Base-by-base conservation (phyloP, 192 early-diverging fungal species). In the Coemansia sp. region DNA sequence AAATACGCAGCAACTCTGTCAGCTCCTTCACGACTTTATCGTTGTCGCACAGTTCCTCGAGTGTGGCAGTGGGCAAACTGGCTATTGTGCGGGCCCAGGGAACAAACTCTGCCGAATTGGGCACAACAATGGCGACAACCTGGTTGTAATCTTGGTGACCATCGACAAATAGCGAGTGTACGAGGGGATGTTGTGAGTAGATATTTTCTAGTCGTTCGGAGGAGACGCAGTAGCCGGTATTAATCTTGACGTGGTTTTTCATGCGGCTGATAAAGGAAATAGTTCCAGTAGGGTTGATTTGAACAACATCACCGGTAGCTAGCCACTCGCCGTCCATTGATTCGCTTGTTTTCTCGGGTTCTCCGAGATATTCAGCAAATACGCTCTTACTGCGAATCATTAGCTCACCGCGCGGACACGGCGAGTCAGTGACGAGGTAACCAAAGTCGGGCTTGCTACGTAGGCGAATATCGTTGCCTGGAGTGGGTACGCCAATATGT, bases 81-180 rank as follows among this genome's bases (percentile, higher is more conserved):
- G 49, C 46, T 62, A 68, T 2, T 66, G 21, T 8, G 16, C 70
- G 74, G 2, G 91, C 89, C 93, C 93, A 95, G 1, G 80, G 57
- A 4, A 82, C 57, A 47, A 94, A 86, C 6, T 64, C 59, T 2
- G 87, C 84, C 17, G 76, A 69, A 33, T 93, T 84, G 23, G 97
- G 97, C 2, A 94, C 90, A 16, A 95, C 86, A 40, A 99, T 72
- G 43, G 85, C 94, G 17, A 98, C 92, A 30, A 97, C 68, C 30
- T 90, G 86, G n/a, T 86, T 79, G 78, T 93, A 88, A 28, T 92
- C 70, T 5, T 88, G 88, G 63, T 97, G 91, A 35, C 95, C 97
- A 80, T 97, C 89, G 5, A 96, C 89, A 74, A 89, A 98, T 26
- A 91, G 72, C 75, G 95, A 91, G 3, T 92, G 85, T 7, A 98